Evolutionary conservation across 495 filamentous ascomycete species (phyloP), one percentile per base, ranked within the genome.

Genomic region (Penicillium angulare): DNA sequence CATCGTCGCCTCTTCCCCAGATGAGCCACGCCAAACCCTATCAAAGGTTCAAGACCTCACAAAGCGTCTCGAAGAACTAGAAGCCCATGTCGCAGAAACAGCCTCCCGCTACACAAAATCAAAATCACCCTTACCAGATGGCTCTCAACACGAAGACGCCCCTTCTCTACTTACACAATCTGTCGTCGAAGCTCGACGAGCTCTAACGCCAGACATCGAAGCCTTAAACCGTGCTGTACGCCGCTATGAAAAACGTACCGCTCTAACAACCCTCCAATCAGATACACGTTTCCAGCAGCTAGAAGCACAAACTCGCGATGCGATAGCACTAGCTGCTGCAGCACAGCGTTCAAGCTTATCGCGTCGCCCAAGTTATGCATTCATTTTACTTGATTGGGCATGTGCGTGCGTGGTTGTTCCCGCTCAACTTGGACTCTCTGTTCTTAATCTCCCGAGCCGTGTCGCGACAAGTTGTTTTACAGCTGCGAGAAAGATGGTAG

Each of bases 191-290:
- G 77, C 89, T 7, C 81, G 83, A 29, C 82, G 80, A 43, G 67
- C 67, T 12, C 65, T 93, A 16, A 87, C 90, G 33, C 84, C 90
- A 1, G 89, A 97, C 35, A 77, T 97, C 23, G 93, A 98, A 55
- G 89, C 90, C 3, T 70, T 98, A 29, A 92, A 88, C 50, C 86
- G 93, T 16, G 93, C 93, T 0, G 86, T 97, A 23, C 80, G 93
- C 12, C 83, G 90, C n/a, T 96, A 96, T 56, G 93, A 98, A 72
- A 97, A 96, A 65, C 86, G 90, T 49, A 83, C 85, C 9, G 84
- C 86, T 0, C 66, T 92, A 2, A 79, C 86, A 16, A 71, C 83
- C 0, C 76, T 85, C 45, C 84, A 92, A 53, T 92, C 84, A 8
- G 90, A 97, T 39, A 77, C 79, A 15, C 81, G 88, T 15, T 78